These are phyloP conservation scores for Botrytis medusae DNA, from an alignment of 2,329 filamentous ascomycete genomes.

Conservation along the genomic window DNA sequence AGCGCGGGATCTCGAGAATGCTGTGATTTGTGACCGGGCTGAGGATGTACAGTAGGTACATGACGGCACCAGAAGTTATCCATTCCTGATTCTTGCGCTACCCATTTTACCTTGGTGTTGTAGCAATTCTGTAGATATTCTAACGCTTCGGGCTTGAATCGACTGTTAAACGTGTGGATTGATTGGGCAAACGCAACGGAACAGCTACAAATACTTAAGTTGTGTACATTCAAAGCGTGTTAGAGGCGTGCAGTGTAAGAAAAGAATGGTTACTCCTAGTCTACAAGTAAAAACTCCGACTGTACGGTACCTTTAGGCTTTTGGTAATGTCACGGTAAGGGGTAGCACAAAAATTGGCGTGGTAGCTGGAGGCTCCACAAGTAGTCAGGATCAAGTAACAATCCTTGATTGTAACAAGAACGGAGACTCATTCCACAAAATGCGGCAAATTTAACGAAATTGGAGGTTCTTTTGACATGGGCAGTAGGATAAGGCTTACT, in stretches of 20 bases:
- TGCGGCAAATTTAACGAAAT: slow-evolving; percentile 6
- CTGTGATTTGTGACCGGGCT: slow-evolving; percentile 19
- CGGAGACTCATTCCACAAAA: background rate
- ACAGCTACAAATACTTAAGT: slow-evolving; percentile 1
- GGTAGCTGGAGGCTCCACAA: background rate
- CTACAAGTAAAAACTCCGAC: slow-evolving; percentile 2
- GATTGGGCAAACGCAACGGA: background rate
- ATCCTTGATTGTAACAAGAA: background rate
- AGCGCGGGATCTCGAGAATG: slow-evolving; percentile 15
- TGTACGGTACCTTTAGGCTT: slow-evolving; percentile 6
- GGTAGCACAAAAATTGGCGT: slow-evolving; percentile 5
- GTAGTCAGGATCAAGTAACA: background rate
- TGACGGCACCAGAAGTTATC: slow-evolving; percentile 6
- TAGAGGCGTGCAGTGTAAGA: background rate
- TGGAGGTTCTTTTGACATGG: slow-evolving; percentile 17
- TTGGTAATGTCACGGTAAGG: slow-evolving; percentile 14
- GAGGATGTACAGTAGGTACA: slow-evolving; percentile 14
- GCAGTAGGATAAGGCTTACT: background rate
- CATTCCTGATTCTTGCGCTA: background rate
- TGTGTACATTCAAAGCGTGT: slow-evolving; percentile 13
- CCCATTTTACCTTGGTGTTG: background rate
- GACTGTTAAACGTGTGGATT: background rate
- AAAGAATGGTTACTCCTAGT: background rate
- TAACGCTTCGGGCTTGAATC: background rate
- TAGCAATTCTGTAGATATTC: background rate